Percentiles rank a stretch among this genome's conserved stretches.
These are phyloP conservation scores for Syzygium aqueum DNA, from an alignment of 345 rosid species.

Conservation along the genomic window DNA sequence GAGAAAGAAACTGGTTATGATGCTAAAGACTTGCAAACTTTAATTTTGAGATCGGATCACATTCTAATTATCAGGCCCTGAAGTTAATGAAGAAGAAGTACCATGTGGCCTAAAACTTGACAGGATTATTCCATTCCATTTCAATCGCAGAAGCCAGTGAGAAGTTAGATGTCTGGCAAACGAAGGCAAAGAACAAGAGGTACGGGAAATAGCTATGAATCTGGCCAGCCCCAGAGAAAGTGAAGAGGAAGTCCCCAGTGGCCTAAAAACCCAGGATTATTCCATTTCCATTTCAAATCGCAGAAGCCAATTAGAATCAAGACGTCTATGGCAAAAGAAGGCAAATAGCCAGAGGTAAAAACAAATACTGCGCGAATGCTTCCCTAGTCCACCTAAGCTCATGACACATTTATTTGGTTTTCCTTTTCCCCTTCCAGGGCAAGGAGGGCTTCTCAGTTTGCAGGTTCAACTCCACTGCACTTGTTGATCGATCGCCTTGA, in stretches of 20 bases:
- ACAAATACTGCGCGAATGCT: not conserved
- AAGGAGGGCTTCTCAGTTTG: constrained; percentile 17
- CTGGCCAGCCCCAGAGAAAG: not conserved
- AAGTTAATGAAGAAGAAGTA: not conserved
- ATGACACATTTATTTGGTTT: not conserved
- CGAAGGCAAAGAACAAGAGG: not conserved
- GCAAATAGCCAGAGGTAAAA: not conserved
- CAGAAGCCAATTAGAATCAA: not conserved
- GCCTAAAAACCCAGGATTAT: not conserved
- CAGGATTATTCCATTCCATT: not conserved
- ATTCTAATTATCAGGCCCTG: not conserved
- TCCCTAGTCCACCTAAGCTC: not conserved
- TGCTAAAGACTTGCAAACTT: not conserved
- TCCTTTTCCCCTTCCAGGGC: constrained; percentile 8
- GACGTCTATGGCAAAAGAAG: not conserved
- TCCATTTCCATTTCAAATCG: not conserved
- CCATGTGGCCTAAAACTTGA: not conserved
- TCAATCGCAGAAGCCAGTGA: not conserved
- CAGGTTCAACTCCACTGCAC: constrained; percentile 5
- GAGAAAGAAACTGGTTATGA: not conserved
- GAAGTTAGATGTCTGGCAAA: not conserved
- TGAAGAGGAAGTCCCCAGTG: not conserved
- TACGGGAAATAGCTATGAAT: not conserved
- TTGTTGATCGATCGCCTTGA: constrained; percentile 17
- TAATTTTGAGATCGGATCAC: not conserved